A percentile compares a stretch with the other conserved stretches of the same genome.
Evolutionary conservation across 2,329 filamentous ascomycete species (phyloP).

Genomic region (Incumbomyces delicatus): DNA sequence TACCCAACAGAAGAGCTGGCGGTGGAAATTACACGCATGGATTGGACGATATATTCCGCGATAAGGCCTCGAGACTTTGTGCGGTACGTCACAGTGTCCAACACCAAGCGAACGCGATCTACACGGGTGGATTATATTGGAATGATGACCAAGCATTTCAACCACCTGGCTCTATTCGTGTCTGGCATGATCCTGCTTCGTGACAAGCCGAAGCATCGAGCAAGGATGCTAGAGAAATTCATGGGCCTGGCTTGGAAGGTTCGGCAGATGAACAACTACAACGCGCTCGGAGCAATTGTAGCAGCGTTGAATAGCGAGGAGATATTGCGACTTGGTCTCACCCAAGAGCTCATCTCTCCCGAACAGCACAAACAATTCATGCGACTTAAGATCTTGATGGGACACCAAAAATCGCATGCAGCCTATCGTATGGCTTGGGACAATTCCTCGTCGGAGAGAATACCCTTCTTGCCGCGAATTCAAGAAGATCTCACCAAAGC

Average conservation of each 20-base stretch:
- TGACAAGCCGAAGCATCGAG: slow-evolving; percentile 92
- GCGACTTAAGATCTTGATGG: slow-evolving; percentile 83
- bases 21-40: slow-evolving; percentile 84
- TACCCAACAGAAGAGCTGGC: slow-evolving; percentile 76
- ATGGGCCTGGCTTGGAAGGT: slow-evolving; percentile 81
- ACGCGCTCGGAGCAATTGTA: slow-evolving; percentile 84
- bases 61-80: slow-evolving; percentile 89
- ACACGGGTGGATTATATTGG: slow-evolving; percentile 66
- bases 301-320: slow-evolving; percentile 84
- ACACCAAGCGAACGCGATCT: slow-evolving; percentile 50
- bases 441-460: slow-evolving; percentile 79
- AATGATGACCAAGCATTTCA: slow-evolving; percentile 89
- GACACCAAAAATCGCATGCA: slow-evolving; percentile 81
- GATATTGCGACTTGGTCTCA: slow-evolving; percentile 73
- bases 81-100: slow-evolving; percentile 71
- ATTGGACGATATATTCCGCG: slow-evolving; percentile 96
- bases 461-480: slow-evolving; percentile 87
- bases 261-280: slow-evolving; percentile 92
- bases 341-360: slow-evolving; percentile 62
- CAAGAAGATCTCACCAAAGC: slow-evolving; percentile 82
- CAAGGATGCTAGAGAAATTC: slow-evolving; percentile 85
- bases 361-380: slow-evolving; percentile 75
- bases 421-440: slow-evolving; percentile 97
- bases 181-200: slow-evolving; percentile 76
- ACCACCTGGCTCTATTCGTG: slow-evolving; percentile 74